These are phyloP conservation scores for Xylaria venustula DNA, from an alignment of 495 filamentous ascomycete species.

Conservation along the genomic window DNA sequence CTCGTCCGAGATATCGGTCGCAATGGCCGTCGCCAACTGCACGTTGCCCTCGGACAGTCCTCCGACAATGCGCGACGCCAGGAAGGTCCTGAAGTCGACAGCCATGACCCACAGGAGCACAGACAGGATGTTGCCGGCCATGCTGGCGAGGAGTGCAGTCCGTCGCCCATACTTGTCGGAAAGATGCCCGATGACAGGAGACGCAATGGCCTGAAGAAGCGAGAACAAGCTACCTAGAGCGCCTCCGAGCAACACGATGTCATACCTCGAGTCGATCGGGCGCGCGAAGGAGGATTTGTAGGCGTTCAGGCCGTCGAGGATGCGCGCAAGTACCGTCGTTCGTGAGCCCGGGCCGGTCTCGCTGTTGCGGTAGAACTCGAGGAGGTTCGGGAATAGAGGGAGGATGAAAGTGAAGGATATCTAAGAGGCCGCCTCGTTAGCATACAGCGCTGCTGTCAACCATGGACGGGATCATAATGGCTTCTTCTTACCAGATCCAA, in stretches of 20 bases:
- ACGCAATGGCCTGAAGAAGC: conserved; percentile 87
- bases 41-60: conserved; percentile 96
- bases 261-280: conserved; percentile 93
- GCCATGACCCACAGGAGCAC: conserved; percentile 93
- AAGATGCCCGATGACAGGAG: conserved; percentile 83
- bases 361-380: conserved; percentile 86
- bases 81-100: conserved; percentile 90
- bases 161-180: conserved; percentile 88
- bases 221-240: conserved; percentile 93
- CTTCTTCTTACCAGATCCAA: conserved; percentile 51
- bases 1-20: conserved; percentile 89
- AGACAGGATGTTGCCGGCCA: conserved; percentile 90
- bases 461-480: not conserved
- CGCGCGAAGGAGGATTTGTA: conserved; percentile 94
- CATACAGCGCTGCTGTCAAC: conserved; percentile 22
- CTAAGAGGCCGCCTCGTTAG: conserved; percentile 27
- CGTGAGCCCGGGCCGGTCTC: conserved; percentile 58
- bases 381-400: conserved; percentile 88
- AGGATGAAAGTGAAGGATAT: conserved; percentile 86
- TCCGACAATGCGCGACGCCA: conserved; percentile 87
- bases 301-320: conserved; percentile 81
- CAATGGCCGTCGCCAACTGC: conserved; percentile 93
- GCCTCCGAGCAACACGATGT: conserved; percentile 93
- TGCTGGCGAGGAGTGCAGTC: conserved; percentile 83
- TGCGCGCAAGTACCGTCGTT: conserved; percentile 66